phyloP scores from a whole-genome alignment of 441 rosid genomes.

The Lagerstroemia fauriei region DNA sequence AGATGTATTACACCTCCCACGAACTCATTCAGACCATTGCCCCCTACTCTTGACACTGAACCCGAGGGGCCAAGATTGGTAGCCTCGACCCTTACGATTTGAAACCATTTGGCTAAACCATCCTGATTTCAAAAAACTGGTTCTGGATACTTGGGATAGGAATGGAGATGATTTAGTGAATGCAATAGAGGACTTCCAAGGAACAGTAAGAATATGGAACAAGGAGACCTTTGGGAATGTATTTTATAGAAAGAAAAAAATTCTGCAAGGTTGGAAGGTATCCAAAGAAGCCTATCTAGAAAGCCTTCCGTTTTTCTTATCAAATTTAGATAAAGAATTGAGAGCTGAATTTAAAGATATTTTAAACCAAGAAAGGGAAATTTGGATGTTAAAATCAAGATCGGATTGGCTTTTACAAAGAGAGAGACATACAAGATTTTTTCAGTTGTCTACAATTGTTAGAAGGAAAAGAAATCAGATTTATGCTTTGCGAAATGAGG shows the following conservation, averaged over 20 bases:
- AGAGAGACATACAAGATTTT: no score
- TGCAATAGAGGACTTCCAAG: background rate
- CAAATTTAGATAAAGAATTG: background rate
- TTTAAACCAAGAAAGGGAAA: background rate
- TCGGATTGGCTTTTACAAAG: no score
- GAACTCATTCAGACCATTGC: background rate
- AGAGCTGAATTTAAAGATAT: background rate
- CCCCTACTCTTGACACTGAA: background rate
- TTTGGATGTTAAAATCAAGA: no score
- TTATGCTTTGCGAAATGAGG: background rate
- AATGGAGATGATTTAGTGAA: background rate
- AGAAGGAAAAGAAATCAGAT: background rate
- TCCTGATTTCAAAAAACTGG: no score
- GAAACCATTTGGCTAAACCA: no score
- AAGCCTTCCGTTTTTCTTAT: background rate
- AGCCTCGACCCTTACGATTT: no score
- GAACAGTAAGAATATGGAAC: background rate
- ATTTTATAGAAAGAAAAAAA: background rate
- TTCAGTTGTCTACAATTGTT: no score
- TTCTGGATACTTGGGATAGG: background rate
- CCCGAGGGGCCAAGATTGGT: no score
- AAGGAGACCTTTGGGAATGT: background rate
- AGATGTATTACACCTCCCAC: background rate
- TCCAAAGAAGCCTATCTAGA: background rate
- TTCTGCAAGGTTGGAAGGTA: background rate